phyloP scores from a whole-genome alignment of 75 land plant species.

The Selaginella tamariscina region DNA sequence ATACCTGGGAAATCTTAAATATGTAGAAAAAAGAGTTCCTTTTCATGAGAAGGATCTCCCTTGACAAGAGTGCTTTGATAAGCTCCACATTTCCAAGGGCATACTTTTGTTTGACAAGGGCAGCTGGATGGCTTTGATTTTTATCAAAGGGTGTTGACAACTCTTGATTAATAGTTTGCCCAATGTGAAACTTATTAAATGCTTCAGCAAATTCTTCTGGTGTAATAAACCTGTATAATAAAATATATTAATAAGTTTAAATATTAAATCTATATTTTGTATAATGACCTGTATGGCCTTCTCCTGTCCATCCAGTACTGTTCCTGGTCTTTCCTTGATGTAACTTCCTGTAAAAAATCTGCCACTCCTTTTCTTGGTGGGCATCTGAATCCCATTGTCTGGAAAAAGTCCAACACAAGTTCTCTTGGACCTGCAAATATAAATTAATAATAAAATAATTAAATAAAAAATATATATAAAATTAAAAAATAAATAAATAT shows the following conservation, averaged over 20 bases:
- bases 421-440: neutral
- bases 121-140: neutral
- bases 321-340: constrained; percentile 5
- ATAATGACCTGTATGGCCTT: constrained; percentile 10
- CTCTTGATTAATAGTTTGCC: neutral
- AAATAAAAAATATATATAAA: too few species aligned
- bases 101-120: neutral
- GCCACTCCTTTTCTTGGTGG: constrained; percentile 5
- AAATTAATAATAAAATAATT: too few species aligned
- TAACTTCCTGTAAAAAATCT: constrained; percentile 6
- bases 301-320: neutral
- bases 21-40: constrained; percentile 2
- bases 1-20: constrained; percentile 5
- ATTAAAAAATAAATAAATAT: too few species aligned
- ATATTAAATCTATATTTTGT: too few species aligned
- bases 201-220: neutral
- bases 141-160: neutral
- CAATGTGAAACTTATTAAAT: neutral
- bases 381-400: neutral
- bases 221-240: neutral
- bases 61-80: neutral
- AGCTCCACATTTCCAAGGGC: neutral
- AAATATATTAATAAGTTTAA: too few species aligned
- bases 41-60: neutral
- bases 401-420: neutral